These are phyloP conservation scores for Lotus japonicus DNA, from an alignment of 306 rosid species.

Conservation along the genomic window DNA sequence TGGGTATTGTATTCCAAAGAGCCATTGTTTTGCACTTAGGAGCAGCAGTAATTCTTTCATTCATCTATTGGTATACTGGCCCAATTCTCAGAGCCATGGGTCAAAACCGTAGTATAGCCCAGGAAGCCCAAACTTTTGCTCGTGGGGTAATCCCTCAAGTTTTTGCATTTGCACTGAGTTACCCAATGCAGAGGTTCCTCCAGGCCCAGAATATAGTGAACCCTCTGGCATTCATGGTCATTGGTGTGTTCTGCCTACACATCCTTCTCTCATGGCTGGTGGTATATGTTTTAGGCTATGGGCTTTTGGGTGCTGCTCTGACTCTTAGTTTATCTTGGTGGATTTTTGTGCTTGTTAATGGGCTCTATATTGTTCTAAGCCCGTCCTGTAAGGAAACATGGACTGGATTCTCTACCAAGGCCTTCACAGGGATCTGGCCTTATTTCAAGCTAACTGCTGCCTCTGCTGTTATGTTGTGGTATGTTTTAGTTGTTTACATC, in stretches of 20 bases:
- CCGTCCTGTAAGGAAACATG: constrained; percentile 56
- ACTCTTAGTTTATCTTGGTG: constrained; percentile 57
- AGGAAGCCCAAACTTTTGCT: background rate
- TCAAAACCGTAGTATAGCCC: background rate
- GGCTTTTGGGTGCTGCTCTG: constrained; percentile 47
- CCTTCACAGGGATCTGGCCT: constrained; percentile 54
- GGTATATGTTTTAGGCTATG: constrained; percentile 32
- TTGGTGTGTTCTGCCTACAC: too few species aligned
- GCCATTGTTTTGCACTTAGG: constrained; percentile 43
- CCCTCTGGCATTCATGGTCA: too few species aligned
- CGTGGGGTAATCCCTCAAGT: background rate
- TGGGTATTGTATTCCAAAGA: constrained; percentile 55
- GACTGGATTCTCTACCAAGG: constrained; percentile 51
- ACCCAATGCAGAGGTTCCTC: too few species aligned
- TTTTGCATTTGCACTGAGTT: too few species aligned
- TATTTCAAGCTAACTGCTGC: constrained; percentile 47
- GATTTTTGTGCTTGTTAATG: constrained; percentile 37
- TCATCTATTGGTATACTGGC: constrained; percentile 41
- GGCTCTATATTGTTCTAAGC: constrained; percentile 43
- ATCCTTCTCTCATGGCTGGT: constrained; percentile 30
- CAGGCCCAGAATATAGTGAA: too few species aligned
- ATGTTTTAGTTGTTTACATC: background rate
- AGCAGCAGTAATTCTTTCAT: constrained; percentile 40
- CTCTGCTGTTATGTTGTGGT: constrained; percentile 51
- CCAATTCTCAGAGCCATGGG: constrained; percentile 40